Conservation (phyloP, 495 filamentous ascomycete species). For the Talaromyces thailandensis region DNA sequence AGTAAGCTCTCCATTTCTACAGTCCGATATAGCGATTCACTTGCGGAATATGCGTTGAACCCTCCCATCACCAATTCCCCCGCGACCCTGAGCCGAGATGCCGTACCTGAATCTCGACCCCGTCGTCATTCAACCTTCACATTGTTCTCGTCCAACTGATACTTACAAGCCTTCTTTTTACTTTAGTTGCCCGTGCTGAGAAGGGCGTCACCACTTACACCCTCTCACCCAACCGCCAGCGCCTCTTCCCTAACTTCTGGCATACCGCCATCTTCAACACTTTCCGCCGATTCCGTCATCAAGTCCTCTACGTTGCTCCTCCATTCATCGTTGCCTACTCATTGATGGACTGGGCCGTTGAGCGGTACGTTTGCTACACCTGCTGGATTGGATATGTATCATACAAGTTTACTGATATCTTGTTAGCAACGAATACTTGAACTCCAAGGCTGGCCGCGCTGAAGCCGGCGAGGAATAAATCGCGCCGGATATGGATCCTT, state of each 20-base stretch:
- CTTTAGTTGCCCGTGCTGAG: slow-evolving; percentile 30
- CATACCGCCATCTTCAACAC: slow-evolving; percentile 58
- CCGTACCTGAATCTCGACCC: neutral
- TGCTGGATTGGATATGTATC: neutral
- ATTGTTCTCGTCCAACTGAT: neutral
- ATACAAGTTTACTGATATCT: neutral
- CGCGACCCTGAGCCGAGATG: neutral
- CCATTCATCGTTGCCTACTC: slow-evolving; percentile 68
- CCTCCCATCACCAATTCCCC: neutral
- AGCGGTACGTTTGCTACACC: slow-evolving; percentile 49
- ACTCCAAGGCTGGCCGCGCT: slow-evolving; percentile 76
- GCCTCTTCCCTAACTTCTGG: slow-evolving; percentile 49
- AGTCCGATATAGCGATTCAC: neutral
- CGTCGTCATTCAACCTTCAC: neutral
- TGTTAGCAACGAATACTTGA: slow-evolving; percentile 81
- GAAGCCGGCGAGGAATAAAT: slow-evolving; percentile 33
- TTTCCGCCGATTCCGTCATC: slow-evolving; percentile 48
- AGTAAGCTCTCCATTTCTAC: neutral
- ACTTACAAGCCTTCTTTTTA: neutral
- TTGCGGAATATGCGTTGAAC: neutral
- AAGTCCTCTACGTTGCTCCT: slow-evolving; percentile 77
- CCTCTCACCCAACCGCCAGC: slow-evolving; percentile 56
- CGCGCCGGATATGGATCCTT: neutral
- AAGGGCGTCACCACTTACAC: slow-evolving; percentile 56
- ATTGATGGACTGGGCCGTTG: slow-evolving; percentile 75